Percentiles rank a stretch among this genome's conserved stretches.
Evolutionary conservation across 192 early-diverging fungal species (phyloP).

Genomic region (Backusella parvicylindrica): DNA sequence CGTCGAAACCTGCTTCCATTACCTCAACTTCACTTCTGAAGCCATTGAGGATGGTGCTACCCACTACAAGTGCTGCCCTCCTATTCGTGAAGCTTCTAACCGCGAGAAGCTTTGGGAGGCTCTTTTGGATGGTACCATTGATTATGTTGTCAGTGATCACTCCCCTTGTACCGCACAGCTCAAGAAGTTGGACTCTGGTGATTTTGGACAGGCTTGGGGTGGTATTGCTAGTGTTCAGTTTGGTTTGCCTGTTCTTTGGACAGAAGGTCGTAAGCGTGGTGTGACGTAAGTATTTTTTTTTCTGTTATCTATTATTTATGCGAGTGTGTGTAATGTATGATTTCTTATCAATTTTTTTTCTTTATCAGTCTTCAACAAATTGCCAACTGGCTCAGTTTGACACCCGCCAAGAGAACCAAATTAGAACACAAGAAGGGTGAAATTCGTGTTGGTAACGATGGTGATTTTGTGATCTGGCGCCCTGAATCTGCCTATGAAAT

Average conservation of each 20-base stretch:
- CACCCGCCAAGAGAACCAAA: conserved; percentile 58
- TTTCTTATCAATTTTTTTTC: not conserved
- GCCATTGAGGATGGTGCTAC: conserved; percentile 65
- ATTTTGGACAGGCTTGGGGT: conserved; percentile 81
- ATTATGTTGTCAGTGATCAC: conserved; percentile 81
- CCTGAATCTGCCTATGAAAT: conserved; percentile 58
- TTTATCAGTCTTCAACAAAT: conserved; percentile 28
- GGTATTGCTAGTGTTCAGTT: conserved; percentile 79
- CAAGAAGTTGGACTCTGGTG: conserved; percentile 64
- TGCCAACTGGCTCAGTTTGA: conserved; percentile 58
- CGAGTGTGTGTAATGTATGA: not conserved
- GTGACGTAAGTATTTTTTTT: conserved; percentile 36
- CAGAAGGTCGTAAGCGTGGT: conserved; percentile 67
- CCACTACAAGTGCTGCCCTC: conserved; percentile 85
- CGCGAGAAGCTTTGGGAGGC: conserved; percentile 70
- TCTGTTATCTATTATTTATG: not conserved
- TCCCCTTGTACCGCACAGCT: conserved; percentile 79
- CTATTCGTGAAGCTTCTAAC: conserved; percentile 69
- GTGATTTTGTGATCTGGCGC: conserved; percentile 77
- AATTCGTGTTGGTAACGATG: conserved; percentile 66
- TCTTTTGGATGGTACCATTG: conserved; percentile 73
- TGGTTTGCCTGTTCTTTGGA: conserved; percentile 77
- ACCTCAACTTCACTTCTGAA: conserved; percentile 67
- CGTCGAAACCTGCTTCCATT: conserved; percentile 84
- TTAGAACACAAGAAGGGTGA: conserved; percentile 65